Conservation (phyloP, 257 asterid species). For the Solanum boliviense region DNA sequence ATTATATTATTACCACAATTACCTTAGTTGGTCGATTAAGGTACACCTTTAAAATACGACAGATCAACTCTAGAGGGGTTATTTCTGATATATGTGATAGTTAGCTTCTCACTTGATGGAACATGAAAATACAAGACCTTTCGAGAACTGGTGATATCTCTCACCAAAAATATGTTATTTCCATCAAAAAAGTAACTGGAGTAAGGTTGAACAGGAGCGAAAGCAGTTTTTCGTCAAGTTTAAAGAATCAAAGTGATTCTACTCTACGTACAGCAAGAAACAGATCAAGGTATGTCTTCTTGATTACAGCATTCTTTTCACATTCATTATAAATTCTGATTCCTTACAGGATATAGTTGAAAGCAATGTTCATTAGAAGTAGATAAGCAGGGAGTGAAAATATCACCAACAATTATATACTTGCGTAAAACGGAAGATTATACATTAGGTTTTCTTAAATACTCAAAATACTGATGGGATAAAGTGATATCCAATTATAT, state of each 20-base stretch:
- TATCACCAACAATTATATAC: background rate
- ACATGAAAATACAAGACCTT: background rate
- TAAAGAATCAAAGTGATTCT: background rate
- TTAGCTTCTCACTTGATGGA: background rate
- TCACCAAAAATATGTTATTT: background rate
- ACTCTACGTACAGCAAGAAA: background rate
- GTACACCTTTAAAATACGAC: background rate
- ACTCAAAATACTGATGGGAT: background rate
- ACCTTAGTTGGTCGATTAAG: background rate
- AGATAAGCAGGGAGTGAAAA: background rate
- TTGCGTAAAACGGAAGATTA: background rate
- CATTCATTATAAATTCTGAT: background rate
- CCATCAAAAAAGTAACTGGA: background rate
- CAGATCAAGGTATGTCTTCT: background rate
- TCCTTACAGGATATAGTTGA: background rate
- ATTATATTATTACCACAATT: background rate
- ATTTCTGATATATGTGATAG: background rate
- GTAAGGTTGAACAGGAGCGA: background rate
- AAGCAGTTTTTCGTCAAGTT: background rate
- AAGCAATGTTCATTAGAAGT: background rate
- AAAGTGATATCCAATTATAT: background rate
- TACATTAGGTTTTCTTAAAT: background rate
- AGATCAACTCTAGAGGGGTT: background rate
- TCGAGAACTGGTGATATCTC: background rate
- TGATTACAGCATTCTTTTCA: background rate